Base-by-base conservation (phyloP, 306 rosid genomes). In the Sicyos baderoa region DNA sequence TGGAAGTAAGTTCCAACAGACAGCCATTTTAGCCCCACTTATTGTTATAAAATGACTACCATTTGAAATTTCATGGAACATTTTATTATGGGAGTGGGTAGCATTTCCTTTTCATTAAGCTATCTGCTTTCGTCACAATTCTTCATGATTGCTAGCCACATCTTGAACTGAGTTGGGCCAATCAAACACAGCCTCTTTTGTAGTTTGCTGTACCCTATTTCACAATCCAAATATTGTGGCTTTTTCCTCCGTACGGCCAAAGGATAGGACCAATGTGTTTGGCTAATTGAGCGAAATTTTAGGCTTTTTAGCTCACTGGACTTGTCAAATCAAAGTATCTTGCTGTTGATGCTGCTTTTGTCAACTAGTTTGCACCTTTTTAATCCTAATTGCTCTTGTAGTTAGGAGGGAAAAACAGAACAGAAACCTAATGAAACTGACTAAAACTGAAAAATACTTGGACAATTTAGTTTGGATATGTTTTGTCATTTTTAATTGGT, bases 81-180 rank as follows among this genome's bases (percentile, higher is more conserved):
- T 77, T 73, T 29, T 45, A 60, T 60, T 32, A 56, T 74, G 78
- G 82, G 72, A 68, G 75, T 83, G 74, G 95, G 84, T 84, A 82
- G 53, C 73, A 77, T 76, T 72, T 88, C 84, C 75, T 78, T 82
- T 29, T 88, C 90, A 80, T 82, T 81, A 72, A 78, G 80, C 75
- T 81, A 57, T 62, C 62, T 76, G 81, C 69, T 23, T 76, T 62
- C 71, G 61, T 79, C 82, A 71, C 77, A 64, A 21, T 77, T 75
- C 72, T 58, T 27, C 65, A 45, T 72, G n/a, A n/a, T n/a, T n/a
- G 23, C 67, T 21, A 68, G 52, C 76, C 65, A 56, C 71, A 80
- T 74, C 80, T 77, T 60, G 23, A 27, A 71, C 72, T 54, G 54
- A 70, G 25, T 8, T 73, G 80, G 69, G 25, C 70, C 70, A 19